Conservation (phyloP, 1,284 basidiomycete genomes). For the Leucoagaricus sp. region DNA sequence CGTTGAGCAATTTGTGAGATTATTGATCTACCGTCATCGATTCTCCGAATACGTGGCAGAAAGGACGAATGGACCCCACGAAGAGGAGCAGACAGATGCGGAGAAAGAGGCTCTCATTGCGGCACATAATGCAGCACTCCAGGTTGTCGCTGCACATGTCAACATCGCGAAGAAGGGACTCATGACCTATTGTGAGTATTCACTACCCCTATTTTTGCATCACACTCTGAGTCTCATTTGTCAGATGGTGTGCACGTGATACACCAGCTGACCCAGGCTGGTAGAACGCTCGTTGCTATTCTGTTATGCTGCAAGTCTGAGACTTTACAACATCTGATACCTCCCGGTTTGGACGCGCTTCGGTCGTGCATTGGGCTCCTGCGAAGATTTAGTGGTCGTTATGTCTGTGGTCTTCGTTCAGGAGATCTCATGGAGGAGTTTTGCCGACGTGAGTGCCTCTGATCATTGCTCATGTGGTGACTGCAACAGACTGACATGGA, state of each 20-base stretch:
- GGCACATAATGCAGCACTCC: slow-evolving; percentile 72
- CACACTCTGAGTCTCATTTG: slow-evolving; percentile 7
- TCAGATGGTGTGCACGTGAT: slow-evolving; percentile 91
- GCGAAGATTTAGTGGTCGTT: slow-evolving; percentile 76
- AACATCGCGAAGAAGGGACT: slow-evolving; percentile 84
- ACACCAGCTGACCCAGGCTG: slow-evolving; percentile 91
- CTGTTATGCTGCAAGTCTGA: slow-evolving; percentile 79
- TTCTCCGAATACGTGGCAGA: slow-evolving; percentile 74
- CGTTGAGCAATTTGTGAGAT: slow-evolving; percentile 80
- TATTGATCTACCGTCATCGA: slow-evolving; percentile 77
- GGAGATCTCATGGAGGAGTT: slow-evolving; percentile 93
- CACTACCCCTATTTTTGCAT: neutral
- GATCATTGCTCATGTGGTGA: slow-evolving; percentile 14
- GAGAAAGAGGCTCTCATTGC: slow-evolving; percentile 71
- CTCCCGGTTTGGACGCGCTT: slow-evolving; percentile 79
- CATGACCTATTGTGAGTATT: slow-evolving; percentile 86
- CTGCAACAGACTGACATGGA: slow-evolving; percentile 15
- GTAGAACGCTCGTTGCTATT: slow-evolving; percentile 83
- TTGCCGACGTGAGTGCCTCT: slow-evolving; percentile 70
- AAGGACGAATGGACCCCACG: slow-evolving; percentile 48
- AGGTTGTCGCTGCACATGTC: slow-evolving; percentile 81
- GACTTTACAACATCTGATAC: slow-evolving; percentile 68
- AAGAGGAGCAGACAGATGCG: slow-evolving; percentile 57
- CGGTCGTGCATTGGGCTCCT: slow-evolving; percentile 83
- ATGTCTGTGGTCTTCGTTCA: slow-evolving; percentile 84